Conservation (phyloP, 2,329 filamentous ascomycete species). For the Fusarium sp. region DNA sequence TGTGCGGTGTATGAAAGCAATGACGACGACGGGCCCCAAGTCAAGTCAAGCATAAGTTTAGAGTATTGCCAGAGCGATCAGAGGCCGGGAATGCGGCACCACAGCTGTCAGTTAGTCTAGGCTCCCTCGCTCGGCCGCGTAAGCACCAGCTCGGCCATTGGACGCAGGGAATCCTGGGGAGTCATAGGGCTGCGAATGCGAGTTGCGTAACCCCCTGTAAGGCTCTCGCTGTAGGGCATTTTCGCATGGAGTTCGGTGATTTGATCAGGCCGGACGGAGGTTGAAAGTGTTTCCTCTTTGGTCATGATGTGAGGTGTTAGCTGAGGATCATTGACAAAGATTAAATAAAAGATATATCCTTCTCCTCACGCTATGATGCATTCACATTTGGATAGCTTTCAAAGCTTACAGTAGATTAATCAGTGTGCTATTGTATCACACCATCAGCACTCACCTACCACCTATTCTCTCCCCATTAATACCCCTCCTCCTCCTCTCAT, state of each 20-base stretch:
- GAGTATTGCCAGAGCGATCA: neutral
- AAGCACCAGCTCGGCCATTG: constrained; percentile 30
- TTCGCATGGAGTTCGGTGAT: neutral
- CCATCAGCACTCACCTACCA: neutral
- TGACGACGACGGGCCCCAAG: neutral
- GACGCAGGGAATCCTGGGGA: constrained; percentile 14
- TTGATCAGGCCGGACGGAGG: neutral
- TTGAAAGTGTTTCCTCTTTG: neutral
- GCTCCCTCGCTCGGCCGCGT: constrained; percentile 33
- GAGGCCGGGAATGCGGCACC: constrained; percentile 10
- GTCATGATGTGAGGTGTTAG: neutral
- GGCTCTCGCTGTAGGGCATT: neutral
- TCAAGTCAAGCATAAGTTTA: constrained; percentile 14
- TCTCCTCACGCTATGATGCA: neutral
- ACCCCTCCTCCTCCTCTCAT: constrained; percentile 1
- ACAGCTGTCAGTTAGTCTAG: constrained; percentile 5
- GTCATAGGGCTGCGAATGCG: constrained; percentile 38
- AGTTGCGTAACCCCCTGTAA: constrained; percentile 32
- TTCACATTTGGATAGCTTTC: neutral
- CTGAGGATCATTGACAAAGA: neutral
- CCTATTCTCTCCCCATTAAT: neutral
- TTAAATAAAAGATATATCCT: constrained; percentile 21
- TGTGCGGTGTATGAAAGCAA: constrained; percentile 1
- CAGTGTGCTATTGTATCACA: neutral
- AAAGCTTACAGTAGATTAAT: neutral